Evolutionary conservation across 352 stramenopile genomes (phyloP).

Genomic region (Phytophthora pisi): DNA sequence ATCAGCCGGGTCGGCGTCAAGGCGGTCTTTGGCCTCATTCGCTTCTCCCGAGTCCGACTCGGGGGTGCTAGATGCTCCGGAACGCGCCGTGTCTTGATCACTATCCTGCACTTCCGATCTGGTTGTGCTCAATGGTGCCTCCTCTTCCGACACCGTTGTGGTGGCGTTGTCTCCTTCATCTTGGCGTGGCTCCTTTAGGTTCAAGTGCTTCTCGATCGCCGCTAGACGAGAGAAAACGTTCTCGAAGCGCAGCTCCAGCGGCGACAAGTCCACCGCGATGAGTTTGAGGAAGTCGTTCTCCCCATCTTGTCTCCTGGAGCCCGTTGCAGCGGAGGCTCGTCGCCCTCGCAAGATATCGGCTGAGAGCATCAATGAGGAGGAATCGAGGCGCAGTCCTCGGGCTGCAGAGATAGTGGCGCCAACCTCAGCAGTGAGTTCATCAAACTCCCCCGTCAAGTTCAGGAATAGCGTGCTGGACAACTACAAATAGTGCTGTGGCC

Average conservation of each 20-base stretch:
- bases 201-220: constrained; percentile 42
- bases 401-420: neutral
- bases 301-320: constrained; percentile 8
- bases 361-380: constrained; percentile 18
- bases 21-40: neutral
- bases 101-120: neutral
- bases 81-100: neutral
- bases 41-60: neutral
- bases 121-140: neutral
- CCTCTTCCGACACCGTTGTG: neutral
- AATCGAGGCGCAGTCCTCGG: neutral
- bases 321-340: constrained; percentile 7
- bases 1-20: neutral
- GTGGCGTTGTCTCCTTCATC: neutral
- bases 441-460: neutral
- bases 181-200: constrained; percentile 6
- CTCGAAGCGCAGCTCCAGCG: constrained; percentile 57
- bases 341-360: constrained; percentile 4
- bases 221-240: constrained; percentile 53
- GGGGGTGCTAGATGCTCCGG: neutral
- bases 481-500: neutral
- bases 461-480: neutral
- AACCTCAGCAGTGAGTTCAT: neutral
- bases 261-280: constrained; percentile 53
- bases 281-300: constrained; percentile 53